Conservation (phyloP, 2,329 filamentous ascomycete genomes). For the Zasmidium angulare region DNA sequence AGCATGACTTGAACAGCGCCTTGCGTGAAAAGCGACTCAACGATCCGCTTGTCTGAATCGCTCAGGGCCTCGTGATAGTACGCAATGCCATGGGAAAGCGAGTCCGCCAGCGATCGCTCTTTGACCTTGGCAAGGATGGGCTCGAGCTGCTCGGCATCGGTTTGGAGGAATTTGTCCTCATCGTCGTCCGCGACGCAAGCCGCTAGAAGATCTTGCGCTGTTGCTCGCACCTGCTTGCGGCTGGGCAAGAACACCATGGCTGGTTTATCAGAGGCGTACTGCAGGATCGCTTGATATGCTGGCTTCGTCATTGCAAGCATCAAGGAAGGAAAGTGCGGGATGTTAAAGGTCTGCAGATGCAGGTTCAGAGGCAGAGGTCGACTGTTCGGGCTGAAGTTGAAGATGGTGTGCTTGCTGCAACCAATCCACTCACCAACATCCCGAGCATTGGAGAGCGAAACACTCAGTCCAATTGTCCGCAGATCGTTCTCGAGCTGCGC, state of each 20-base stretch:
- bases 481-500: constrained; percentile 81
- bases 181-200: constrained; percentile 85
- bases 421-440: constrained; percentile 98
- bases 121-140: constrained; percentile 81
- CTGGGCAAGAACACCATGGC: constrained; percentile 89
- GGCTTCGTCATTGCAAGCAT: constrained; percentile 99
- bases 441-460: constrained; percentile 87
- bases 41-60: constrained; percentile 85
- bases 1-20: constrained; percentile 86
- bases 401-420: constrained; percentile 95
- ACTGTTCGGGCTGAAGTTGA: constrained; percentile 94
- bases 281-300: constrained; percentile 82
- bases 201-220: constrained; percentile 82
- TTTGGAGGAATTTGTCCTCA: constrained; percentile 89
- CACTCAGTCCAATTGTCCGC: constrained; percentile 85
- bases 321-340: constrained; percentile 93
- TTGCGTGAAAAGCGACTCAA: constrained; percentile 85
- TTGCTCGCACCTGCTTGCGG: constrained; percentile 87
- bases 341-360: constrained; percentile 91
- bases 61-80: constrained; percentile 96
- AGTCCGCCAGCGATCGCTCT: constrained; percentile 83
- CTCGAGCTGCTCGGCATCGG: constrained; percentile 75
- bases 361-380: constrained; percentile 87
- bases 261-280: constrained; percentile 85
- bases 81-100: constrained; percentile 87